Evolutionary conservation across 345 rosid genomes (phyloP).

Genomic region (Trapa bicornis): DNA sequence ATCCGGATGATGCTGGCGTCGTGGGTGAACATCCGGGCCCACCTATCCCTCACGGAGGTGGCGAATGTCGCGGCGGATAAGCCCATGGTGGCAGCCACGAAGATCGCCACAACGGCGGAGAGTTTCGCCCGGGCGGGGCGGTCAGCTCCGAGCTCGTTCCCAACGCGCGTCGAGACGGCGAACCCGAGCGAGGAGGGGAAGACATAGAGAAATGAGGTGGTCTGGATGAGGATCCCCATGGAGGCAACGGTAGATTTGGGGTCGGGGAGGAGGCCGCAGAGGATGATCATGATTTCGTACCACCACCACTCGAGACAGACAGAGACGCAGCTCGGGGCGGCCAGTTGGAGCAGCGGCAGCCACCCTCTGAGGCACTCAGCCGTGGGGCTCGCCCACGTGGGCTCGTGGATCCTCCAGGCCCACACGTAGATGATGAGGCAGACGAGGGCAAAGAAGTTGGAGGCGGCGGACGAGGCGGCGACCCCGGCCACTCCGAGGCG

Average conservation of each 20-base stretch:
- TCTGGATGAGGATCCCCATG: slow-evolving; percentile 83
- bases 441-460: slow-evolving; percentile 46
- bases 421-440: slow-evolving; percentile 43
- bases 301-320: slow-evolving; percentile 97
- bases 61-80: slow-evolving; percentile 57
- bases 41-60: slow-evolving; percentile 40
- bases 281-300: slow-evolving; percentile 83
- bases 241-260: slow-evolving; percentile 79
- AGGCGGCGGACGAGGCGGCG: slow-evolving; percentile 55
- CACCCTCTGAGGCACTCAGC: slow-evolving; percentile 64
- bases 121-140: slow-evolving; percentile 50
- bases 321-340: slow-evolving; percentile 89
- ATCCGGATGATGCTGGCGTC: slow-evolving; percentile 56
- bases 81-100: slow-evolving; percentile 52
- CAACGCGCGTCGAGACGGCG: slow-evolving; percentile 86
- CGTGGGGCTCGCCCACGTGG: slow-evolving; percentile 68
- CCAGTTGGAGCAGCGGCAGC: slow-evolving; percentile 61
- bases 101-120: slow-evolving; percentile 49
- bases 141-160: slow-evolving; percentile 76
- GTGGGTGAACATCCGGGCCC: slow-evolving; percentile 71
- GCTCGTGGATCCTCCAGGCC: slow-evolving; percentile 47
- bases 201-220: slow-evolving; percentile 74
- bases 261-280: slow-evolving; percentile 56
- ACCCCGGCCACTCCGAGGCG: slow-evolving; percentile 66
- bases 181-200: slow-evolving; percentile 78